These are phyloP conservation scores for Didymella pomorum DNA, from an alignment of 2,329 filamentous ascomycete genomes.

Conservation along the genomic window DNA sequence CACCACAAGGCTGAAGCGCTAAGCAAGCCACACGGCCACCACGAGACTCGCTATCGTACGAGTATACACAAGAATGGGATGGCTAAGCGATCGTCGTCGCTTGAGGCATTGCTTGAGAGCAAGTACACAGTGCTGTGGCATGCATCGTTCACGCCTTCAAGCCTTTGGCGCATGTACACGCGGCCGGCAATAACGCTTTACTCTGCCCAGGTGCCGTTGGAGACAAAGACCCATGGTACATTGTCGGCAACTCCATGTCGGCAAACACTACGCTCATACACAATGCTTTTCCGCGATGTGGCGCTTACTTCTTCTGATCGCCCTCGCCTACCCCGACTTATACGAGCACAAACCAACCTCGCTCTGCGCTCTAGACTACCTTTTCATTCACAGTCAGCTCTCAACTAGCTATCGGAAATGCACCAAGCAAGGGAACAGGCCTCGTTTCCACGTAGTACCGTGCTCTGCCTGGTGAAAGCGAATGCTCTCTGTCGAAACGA, in stretches of 20 bases:
- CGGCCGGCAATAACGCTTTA: slow-evolving; percentile 4
- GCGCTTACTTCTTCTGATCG: slow-evolving; percentile 8
- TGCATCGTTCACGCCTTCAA: neutral
- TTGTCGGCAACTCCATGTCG: neutral
- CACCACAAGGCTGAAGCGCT: slow-evolving; percentile 7
- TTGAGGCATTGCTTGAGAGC: slow-evolving; percentile 7
- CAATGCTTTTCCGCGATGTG: slow-evolving; percentile 6
- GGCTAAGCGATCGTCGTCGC: neutral
- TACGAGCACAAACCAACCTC: neutral
- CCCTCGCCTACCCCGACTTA: slow-evolving; percentile 8
- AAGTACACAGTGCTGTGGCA: neutral
- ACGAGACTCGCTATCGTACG: slow-evolving; percentile 9
- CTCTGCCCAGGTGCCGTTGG: slow-evolving; percentile 6
- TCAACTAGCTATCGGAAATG: slow-evolving; percentile 3
- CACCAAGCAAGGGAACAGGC: slow-evolving; percentile 2
- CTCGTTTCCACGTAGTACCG: slow-evolving; percentile 1
- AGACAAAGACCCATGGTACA: slow-evolving; percentile 2
- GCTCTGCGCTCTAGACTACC: slow-evolving; percentile 10
- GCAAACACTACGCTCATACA: slow-evolving; percentile 1
- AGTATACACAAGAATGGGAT: neutral
- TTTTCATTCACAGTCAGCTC: slow-evolving; percentile 3
- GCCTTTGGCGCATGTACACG: neutral
- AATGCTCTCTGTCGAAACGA: slow-evolving; percentile 6
- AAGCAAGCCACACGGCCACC: slow-evolving; percentile 17
- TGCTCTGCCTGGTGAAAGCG: slow-evolving; percentile 14